Base-by-base conservation (phyloP, 2,329 filamentous ascomycete species). In the Mycogone perniciosa region DNA sequence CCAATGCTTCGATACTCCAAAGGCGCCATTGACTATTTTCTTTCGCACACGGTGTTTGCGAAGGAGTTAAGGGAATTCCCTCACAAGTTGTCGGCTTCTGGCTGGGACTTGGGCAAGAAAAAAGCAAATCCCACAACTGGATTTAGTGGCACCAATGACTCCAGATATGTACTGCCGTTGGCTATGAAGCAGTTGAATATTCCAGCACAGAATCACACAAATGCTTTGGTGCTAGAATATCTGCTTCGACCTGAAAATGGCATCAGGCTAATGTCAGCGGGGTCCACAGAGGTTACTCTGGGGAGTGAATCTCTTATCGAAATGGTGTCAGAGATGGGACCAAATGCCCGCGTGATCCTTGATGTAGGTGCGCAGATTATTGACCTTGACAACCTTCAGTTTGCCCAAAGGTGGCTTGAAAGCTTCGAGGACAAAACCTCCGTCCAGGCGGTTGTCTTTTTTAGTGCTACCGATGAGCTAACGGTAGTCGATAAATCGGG, bases 111-210 rank as follows among this genome's bases (percentile, higher is more conserved):
- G 13, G 80, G 69, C 0, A 61, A 67, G 35, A 44, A 44, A 4
- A 82, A 76, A 49, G 5, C 13, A 0, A 66, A 79, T 20, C 71
- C 75, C 0, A 82, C 76, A 0, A 83, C 80, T 0, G 86, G 85
- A 0, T 89, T 89, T 59, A 86, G 82, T 49, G 85, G 85, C 0
- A 89, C 85, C 0, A 84, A 82, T 27, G 85, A 89, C 56, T 80
- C 77, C 0, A 65, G 73, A 8, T 68, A 73, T n/a, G 59, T 84
- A 0, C 67, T 89, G 0, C 84, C 85, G 0, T 58, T 84, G 0
- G 66, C 58, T 0, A 72, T 88, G 0, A 57, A 67, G 1, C 81
- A 87, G 31, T 64, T 77, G 0, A 80, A 88, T 33, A 67, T 84
- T 0, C 58, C 64, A 0, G 64, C 67, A 0, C 79, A 86, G 35